Conservation (phyloP, 1,284 basidiomycete species). For the Agroathelia rolfsii region DNA sequence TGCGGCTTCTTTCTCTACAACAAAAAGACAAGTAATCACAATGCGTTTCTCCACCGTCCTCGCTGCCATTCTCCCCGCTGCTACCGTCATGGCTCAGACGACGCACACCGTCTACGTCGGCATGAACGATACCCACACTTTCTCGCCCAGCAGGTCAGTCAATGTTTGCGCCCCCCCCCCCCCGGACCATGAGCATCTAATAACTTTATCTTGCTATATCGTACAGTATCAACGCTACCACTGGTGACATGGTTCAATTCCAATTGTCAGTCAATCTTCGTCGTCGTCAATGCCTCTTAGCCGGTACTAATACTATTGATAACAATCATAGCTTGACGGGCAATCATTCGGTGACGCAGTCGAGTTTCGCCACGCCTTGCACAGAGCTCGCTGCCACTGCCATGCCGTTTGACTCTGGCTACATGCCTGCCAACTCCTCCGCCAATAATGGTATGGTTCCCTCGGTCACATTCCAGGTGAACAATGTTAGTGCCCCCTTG, state of each 20-base stretch:
- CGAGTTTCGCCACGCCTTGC: constrained; percentile 44
- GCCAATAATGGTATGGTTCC: constrained; percentile 24
- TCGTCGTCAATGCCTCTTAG: no score
- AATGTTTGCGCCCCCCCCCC: no score
- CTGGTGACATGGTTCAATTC: constrained; percentile 44
- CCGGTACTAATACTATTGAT: no score
- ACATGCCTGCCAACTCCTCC: constrained; percentile 12
- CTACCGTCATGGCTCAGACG: constrained; percentile 27
- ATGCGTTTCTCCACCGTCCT: constrained; percentile 42
- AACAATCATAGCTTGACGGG: no score
- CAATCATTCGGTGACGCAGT: constrained; percentile 58
- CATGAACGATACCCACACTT: constrained; percentile 23
- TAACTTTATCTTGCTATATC: no score
- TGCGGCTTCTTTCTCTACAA: constrained; percentile 9
- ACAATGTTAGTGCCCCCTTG: constrained; percentile 27
- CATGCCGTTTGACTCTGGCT: constrained; percentile 53
- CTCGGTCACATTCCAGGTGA: constrained; percentile 33
- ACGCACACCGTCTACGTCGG: constrained; percentile 37
- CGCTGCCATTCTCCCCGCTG: constrained; percentile 32
- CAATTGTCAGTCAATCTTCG: no score
- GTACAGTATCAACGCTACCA: constrained; percentile 35
- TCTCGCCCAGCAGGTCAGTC: no score
- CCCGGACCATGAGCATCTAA: no score
- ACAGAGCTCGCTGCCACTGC: constrained; percentile 27
- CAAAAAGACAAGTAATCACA: no score